Base-by-base conservation (phyloP, 2,329 filamentous ascomycete genomes). In the Alternaria panax region DNA sequence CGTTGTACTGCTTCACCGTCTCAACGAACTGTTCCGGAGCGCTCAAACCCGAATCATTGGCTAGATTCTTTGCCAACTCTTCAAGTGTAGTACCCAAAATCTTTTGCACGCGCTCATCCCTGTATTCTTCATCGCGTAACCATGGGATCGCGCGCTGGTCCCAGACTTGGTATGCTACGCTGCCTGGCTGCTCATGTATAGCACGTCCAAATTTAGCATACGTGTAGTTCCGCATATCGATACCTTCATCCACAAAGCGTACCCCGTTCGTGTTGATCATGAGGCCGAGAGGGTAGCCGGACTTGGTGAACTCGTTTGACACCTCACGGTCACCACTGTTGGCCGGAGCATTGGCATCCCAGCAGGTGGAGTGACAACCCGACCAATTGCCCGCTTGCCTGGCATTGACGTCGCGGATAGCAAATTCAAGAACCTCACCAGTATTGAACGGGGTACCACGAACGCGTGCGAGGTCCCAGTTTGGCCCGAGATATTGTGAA, bases 291-390 rank as follows among this genome's bases (percentile, higher is more conserved):
- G 88, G 88, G 64, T 90, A 90, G 1, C 88, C 88, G 0, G 85
- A 88, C 69, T 91, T 91, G 7, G 88, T 91, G 68, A 84, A 89
- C 71, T 90, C 84, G 66, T 91, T 90, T 4, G 88, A 87, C 2
- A 86, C 75, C n/a, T 76, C 76, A 2, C 86, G 81, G 64, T 90
- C 84, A 4, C 88, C 88, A 0, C 78, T 77, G 60, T 86, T 71
- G 0, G 82, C 72, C 0, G 84, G 81, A 0, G 88, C 84, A 67
- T 89, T 84, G 1, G 86, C 86, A 67, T 91, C 88, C 88, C 88
- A 90, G 5, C 84, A 84, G 0, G 86, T 85, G 1, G 85, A 84
- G 69, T 90, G 88, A 65, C 88, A 90, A 0, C 88, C 88, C 0
- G 85, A 86, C 81, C 85, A 89, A 67, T 90, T 82, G 0, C 88